A percentile compares a stretch with the other conserved stretches of the same genome.
phyloP scores from a whole-genome alignment of 1,139 yeast genomes.

The Yamadazyma jaroonii region DNA sequence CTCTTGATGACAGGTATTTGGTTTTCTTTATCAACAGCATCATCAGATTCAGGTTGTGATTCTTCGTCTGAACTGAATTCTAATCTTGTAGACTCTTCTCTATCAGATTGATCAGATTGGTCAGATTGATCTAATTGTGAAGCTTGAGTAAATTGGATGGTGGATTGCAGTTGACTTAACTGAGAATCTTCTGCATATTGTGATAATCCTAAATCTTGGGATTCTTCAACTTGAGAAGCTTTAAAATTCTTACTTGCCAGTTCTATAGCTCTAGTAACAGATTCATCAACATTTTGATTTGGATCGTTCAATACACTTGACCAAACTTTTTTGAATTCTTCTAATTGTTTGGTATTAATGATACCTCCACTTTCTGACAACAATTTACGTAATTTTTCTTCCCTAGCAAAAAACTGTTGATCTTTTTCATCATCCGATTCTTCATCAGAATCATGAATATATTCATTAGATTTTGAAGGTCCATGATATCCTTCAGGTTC shows the following conservation, averaged over 20 bases:
- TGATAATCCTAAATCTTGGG: conserved; percentile 6
- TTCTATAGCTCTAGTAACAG: conserved; percentile 19
- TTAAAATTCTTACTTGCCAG: conserved; percentile 21
- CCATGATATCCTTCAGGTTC: conserved; percentile 1
- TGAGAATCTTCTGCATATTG: neutral
- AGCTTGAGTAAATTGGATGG: neutral
- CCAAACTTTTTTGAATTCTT: conserved; percentile 41
- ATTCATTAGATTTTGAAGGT: conserved; percentile 46
- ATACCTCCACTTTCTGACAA: conserved; percentile 40
- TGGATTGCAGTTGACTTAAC: neutral
- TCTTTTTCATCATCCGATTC: conserved; percentile 62
- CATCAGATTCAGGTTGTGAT: conserved; percentile 6
- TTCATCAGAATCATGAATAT: conserved; percentile 63
- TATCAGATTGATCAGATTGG: neutral
- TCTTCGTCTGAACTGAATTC: conserved; percentile 11
- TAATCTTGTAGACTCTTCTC: conserved; percentile 9
- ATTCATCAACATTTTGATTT: conserved; percentile 10
- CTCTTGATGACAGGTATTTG: conserved; percentile 9
- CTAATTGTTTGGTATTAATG: conserved; percentile 34
- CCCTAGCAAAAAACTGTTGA: conserved; percentile 54
- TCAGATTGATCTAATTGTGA: neutral
- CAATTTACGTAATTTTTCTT: conserved; percentile 48
- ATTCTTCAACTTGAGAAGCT: conserved; percentile 10
- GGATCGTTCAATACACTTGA: conserved; percentile 21
- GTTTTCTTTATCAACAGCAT: conserved; percentile 12